Evolutionary conservation across 345 rosid species (phyloP).

Genomic region (Arabidopsis arenosa): DNA sequence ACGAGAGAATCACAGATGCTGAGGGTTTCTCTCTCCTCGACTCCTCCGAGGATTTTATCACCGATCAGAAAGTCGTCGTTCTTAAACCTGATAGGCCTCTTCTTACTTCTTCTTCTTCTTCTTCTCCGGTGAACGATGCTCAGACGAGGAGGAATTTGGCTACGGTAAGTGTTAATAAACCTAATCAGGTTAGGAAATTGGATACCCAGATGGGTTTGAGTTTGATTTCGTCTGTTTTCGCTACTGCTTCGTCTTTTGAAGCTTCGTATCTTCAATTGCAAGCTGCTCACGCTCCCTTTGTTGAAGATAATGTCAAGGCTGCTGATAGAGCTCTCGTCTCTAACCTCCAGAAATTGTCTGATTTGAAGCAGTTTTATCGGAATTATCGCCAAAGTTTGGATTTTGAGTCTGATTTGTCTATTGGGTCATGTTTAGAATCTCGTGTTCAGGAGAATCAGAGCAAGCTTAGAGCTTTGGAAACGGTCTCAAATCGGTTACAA

Average conservation of each 20-base stretch:
- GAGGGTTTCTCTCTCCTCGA: constrained; percentile 74
- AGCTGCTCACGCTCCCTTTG: constrained; percentile 81
- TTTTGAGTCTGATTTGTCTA: constrained; percentile 48
- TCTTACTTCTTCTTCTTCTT: constrained; percentile 32
- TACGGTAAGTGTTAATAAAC: constrained; percentile 1
- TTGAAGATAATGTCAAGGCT: constrained; percentile 59
- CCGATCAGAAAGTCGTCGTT: constrained; percentile 93
- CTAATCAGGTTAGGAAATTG: constrained; percentile 44
- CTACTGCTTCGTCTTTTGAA: constrained; percentile 73
- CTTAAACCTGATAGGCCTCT: constrained; percentile 75
- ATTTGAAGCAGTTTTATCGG: constrained; percentile 64
- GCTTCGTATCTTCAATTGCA: constrained; percentile 91
- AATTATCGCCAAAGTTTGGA: constrained; percentile 57
- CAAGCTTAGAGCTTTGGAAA: constrained; percentile 80
- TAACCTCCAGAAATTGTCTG: constrained; percentile 70
- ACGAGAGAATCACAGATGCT: constrained; percentile 30
- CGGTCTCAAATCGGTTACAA: constrained; percentile 76
- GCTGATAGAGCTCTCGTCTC: constrained; percentile 84
- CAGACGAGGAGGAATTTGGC: constrained; percentile 4
- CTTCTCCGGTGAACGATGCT: constrained; percentile 33
- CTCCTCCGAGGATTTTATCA: constrained; percentile 86
- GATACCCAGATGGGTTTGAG: constrained; percentile 54
- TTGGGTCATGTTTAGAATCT: constrained; percentile 88
- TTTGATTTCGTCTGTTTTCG: constrained; percentile 78
- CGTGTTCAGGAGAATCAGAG: constrained; percentile 93